Conservation (phyloP, 306 rosid species). For the Sesbania bispinosa region DNA sequence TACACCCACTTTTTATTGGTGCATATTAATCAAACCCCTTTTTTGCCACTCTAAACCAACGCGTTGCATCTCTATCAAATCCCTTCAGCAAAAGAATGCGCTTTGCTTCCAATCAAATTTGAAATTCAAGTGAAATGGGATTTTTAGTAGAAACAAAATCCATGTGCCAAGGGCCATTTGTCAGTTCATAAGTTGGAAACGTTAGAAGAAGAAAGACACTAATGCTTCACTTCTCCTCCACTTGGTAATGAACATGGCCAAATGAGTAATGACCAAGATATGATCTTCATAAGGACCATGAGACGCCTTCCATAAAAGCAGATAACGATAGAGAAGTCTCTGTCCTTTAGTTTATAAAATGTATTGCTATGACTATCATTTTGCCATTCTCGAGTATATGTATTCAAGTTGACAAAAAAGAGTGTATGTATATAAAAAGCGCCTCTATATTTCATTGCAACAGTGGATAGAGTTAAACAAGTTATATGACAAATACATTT, state of each 20-base stretch:
- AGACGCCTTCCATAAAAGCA: background rate
- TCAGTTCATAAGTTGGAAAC: background rate
- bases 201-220: background rate
- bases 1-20: too few species aligned
- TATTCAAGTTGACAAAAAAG: too few species aligned
- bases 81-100: constrained; percentile 54
- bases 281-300: background rate
- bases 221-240: background rate
- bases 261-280: too few species aligned
- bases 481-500: constrained; percentile 28
- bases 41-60: background rate
- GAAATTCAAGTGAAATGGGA: background rate
- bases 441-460: constrained; percentile 20
- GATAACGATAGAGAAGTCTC: too few species aligned
- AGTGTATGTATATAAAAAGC: too few species aligned
- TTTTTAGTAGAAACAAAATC: constrained; percentile 5
- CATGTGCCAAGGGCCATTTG: background rate
- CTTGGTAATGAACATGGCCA: too few species aligned
- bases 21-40: too few species aligned
- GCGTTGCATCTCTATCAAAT: constrained; percentile 34
- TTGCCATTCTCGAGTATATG: background rate
- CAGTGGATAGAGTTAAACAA: background rate
- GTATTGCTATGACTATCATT: background rate
- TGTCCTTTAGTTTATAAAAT: too few species aligned
- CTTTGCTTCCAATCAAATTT: background rate